Percentiles rank a stretch among this genome's conserved stretches.
These are phyloP conservation scores for Russula ochroleuca DNA, from an alignment of 768 basidiomycete genomes.

Conservation along the genomic window DNA sequence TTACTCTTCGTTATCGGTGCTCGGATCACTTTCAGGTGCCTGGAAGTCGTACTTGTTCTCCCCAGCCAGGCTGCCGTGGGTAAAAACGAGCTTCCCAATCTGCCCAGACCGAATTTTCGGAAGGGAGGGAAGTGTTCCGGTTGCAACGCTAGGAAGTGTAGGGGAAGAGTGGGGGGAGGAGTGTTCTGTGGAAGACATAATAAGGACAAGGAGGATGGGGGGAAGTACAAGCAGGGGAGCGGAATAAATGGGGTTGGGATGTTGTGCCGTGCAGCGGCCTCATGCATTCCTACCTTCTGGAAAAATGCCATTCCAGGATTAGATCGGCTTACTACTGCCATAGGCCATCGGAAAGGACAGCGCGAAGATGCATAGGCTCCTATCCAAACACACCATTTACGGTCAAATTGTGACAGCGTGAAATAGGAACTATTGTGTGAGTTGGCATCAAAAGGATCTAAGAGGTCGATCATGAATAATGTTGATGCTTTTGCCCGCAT, in stretches of 20 bases:
- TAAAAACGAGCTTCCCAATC: not conserved
- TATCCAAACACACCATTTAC: not conserved
- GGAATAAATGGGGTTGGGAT: not conserved
- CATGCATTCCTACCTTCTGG: conserved; percentile 6
- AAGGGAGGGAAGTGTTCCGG: not conserved
- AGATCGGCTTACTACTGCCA: not conserved
- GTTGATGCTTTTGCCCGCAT: not conserved
- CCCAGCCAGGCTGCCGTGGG: conserved; percentile 11
- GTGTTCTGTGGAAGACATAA: not conserved
- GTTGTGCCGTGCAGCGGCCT: not conserved
- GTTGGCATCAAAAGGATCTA: not conserved
- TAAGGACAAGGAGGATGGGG: not conserved
- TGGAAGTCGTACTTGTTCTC: conserved; percentile 1
- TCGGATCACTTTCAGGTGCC: not conserved
- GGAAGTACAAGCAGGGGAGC: not conserved
- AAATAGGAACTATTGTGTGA: not conserved
- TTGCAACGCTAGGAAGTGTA: too few species aligned
- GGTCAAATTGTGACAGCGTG: not conserved
- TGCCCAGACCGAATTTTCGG: not conserved
- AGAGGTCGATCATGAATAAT: not conserved
- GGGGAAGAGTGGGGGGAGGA: not conserved
- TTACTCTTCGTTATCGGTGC: conserved; percentile 8
- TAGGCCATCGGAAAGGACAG: not conserved
- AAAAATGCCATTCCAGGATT: conserved; percentile 1
- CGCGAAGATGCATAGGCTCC: not conserved